These are phyloP conservation scores for Microdochium paspali DNA, from an alignment of 2,329 filamentous ascomycete genomes.

Conservation along the genomic window DNA sequence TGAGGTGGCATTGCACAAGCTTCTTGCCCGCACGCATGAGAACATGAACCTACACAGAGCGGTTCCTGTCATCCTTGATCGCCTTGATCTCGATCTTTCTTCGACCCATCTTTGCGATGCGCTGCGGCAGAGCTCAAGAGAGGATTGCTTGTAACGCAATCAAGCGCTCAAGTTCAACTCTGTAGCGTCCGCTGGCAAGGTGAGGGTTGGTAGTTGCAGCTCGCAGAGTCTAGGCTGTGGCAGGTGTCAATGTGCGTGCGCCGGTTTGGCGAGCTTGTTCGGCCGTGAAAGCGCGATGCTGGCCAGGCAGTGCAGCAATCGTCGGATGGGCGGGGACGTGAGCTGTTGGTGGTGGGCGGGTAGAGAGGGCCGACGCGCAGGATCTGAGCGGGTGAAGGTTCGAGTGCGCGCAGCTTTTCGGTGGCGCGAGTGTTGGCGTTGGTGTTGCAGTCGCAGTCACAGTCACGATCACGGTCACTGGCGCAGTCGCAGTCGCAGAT, in stretches of 20 bases:
- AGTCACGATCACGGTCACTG: neutral
- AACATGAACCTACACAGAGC: constrained; percentile 71
- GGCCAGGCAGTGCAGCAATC: no score
- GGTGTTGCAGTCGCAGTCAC: neutral
- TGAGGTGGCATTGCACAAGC: neutral
- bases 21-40: neutral
- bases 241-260: no score
- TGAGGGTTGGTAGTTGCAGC: constrained; percentile 1
- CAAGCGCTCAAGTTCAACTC: neutral
- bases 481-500: neutral
- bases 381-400: no score
- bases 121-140: constrained; percentile 3
- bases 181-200: neutral
- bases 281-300: no score
- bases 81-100: constrained; percentile 99
- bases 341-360: no score
- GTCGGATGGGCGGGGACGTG: no score
- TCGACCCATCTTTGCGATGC: constrained; percentile 64
- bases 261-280: no score
- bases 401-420: no score
- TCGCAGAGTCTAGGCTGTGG: no score
- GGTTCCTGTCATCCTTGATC: constrained; percentile 97
- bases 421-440: no score
- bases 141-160: neutral
- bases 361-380: no score